These are phyloP conservation scores for Crithidia sp. DNA, from an alignment of 208 protist species.

Conservation along the genomic window DNA sequence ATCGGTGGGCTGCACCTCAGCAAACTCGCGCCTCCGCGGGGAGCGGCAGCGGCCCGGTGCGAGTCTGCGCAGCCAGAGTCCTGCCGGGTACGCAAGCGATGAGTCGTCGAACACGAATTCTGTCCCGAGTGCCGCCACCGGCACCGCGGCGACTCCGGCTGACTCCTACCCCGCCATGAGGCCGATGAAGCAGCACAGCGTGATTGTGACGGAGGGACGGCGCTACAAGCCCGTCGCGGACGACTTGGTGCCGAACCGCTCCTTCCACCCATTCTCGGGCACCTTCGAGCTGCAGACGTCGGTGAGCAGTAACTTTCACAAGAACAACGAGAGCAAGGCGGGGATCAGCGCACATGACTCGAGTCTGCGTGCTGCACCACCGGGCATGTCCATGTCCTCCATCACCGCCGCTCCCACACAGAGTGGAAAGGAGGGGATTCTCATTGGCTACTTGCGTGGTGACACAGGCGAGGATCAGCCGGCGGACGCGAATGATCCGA, in stretches of 20 bases:
- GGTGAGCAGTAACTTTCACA: no score
- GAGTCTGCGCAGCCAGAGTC: conserved; percentile 15
- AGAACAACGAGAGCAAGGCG: neutral
- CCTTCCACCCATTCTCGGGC: conserved; percentile 9
- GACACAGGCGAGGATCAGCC: conserved; percentile 6
- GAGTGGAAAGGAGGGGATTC: neutral
- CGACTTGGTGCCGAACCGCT: conserved; percentile 13
- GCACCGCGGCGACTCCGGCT: neutral
- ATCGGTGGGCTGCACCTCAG: neutral
- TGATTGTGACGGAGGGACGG: conserved; percentile 29
- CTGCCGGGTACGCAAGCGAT: conserved; percentile 1
- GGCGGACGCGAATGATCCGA: conserved; percentile 32
- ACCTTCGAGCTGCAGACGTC: neutral
- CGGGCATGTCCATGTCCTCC: neutral
- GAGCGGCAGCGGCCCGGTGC: conserved; percentile 6
- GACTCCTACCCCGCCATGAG: conserved; percentile 6
- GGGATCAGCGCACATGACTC: neutral
- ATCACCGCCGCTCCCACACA: no score
- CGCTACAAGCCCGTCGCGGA: conserved; percentile 34
- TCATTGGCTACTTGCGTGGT: conserved; percentile 17
- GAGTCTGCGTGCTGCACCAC: neutral
- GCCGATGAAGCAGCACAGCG: conserved; percentile 31
- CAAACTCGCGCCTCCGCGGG: neutral
- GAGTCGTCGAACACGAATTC: neutral
- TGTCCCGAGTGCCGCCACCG: neutral